A percentile compares a stretch with the other conserved stretches of the same genome.
These are phyloP conservation scores for Mycena rosella DNA, from an alignment of 768 basidiomycete genomes.

Conservation along the genomic window DNA sequence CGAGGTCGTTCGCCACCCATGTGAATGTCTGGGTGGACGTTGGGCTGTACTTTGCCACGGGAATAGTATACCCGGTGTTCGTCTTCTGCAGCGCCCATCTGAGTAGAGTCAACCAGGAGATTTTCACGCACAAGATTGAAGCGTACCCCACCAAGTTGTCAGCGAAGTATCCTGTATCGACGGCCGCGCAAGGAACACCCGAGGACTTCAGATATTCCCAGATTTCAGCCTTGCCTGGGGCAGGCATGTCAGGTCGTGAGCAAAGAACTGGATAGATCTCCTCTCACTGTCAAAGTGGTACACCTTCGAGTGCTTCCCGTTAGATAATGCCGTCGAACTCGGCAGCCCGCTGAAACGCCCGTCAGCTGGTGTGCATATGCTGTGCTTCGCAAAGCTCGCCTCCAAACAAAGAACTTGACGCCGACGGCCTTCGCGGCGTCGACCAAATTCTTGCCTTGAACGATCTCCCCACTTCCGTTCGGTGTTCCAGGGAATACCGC, in stretches of 20 bases:
- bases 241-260: not conserved
- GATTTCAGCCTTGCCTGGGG: not conserved
- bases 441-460: slow-evolving; percentile 46
- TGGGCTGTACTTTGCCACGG: slow-evolving; percentile 16
- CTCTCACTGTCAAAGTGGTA: not conserved
- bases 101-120: not conserved
- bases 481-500: slow-evolving; percentile 34
- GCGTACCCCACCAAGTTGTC: not conserved
- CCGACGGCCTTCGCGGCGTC: slow-evolving; percentile 45
- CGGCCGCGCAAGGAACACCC: not conserved
- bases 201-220: not conserved
- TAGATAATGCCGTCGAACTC: not conserved
- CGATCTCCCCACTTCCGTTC: slow-evolving; percentile 36
- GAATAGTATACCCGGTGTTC: slow-evolving; percentile 15
- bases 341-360: not conserved
- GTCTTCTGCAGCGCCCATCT: slow-evolving; percentile 21
- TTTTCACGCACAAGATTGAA: not conserved
- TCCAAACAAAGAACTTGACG: slow-evolving; percentile 49
- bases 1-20: slow-evolving; percentile 30
- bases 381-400: slow-evolving; percentile 30
- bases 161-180: not conserved
- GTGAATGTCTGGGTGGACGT: slow-evolving; percentile 21
- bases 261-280: not conserved
- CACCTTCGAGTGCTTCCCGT: not conserved
- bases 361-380: not conserved